A percentile compares a stretch with the other conserved stretches of the same genome.
Conservation (phyloP, 2,329 filamentous ascomycete species). For the Phoma herbarum region DNA sequence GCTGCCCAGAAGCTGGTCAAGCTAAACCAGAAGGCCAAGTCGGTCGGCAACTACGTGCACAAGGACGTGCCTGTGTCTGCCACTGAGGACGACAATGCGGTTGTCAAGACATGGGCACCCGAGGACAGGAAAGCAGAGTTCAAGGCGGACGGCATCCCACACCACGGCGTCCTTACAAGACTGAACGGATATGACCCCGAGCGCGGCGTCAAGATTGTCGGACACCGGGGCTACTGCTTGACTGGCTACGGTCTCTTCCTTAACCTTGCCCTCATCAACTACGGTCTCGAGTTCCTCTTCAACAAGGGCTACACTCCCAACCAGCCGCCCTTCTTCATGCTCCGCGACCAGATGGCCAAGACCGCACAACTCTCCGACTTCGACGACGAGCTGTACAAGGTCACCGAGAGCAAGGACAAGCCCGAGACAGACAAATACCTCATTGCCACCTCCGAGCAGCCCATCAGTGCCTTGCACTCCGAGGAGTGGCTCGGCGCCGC, state of each 20-base stretch:
- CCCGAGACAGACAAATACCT: constrained; percentile 77
- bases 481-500: constrained; percentile 89
- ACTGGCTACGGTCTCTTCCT: constrained; percentile 89
- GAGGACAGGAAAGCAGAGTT: constrained; percentile 77
- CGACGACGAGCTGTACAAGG: constrained; percentile 98
- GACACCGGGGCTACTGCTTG: constrained; percentile 93
- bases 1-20: constrained; percentile 78
- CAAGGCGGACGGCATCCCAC: constrained; percentile 82
- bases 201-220: constrained; percentile 80
- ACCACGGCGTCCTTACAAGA: constrained; percentile 90
- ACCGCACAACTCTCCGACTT: constrained; percentile 97
- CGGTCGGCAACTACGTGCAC: constrained; percentile 91
- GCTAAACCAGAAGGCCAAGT: constrained; percentile 80
- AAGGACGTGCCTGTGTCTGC: constrained; percentile 83
- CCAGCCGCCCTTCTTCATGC: constrained; percentile 72
- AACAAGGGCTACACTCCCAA: constrained; percentile 82
- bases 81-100: constrained; percentile 86
- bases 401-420: constrained; percentile 81
- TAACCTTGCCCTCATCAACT: constrained; percentile 94
- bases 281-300: constrained; percentile 88
- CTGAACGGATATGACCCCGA: constrained; percentile 93
- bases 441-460: constrained; percentile 91
- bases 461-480: constrained; percentile 89
- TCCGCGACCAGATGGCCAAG: constrained; percentile 95
- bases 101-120: constrained; percentile 82